Base-by-base conservation (phyloP, 2,329 filamentous ascomycete genomes). In the Trichoderma sp. region DNA sequence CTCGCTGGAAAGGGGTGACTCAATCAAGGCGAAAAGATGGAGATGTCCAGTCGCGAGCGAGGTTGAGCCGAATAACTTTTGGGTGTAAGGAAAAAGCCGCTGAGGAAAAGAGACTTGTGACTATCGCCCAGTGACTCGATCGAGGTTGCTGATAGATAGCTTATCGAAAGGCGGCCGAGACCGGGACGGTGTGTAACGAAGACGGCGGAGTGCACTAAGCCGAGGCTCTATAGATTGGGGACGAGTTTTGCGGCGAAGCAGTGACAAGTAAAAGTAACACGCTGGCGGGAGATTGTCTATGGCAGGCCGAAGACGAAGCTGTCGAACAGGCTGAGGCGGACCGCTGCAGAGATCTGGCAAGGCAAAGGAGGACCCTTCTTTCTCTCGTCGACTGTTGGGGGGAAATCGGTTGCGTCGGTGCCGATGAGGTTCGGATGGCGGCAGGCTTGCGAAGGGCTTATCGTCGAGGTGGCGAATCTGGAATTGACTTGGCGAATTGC, bases 321-420 rank as follows among this genome's bases (percentile, higher is more conserved):
- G 47, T 43, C 29, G 59, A 58, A 59, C 33, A 60, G 27, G 62
- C 27, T 62, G 14, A 5, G 59, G 27, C 56, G 55, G 40, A 67
- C 63, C 55, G 63, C 40, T 59, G 55, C 35, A 21, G 29, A 24
- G 14, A n/a, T 33, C 27, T 31, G 21, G 49, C 37, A 56, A 19
- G 56, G 64, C 63, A 70, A 70, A 71, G 71, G 70, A 43, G 43
- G 47, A 65, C 72, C 65, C 76, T 78, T 78, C 76, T 79, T 79
- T 76, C 78, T 79, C 76, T 78, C 75, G 75, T 72, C 68, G 66
- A 73, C 70, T 68, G 68, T 43, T 61, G 33, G n/a, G 43, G 19
- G n/a, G 43, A 13, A 61, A 64, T 53, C 31, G 67, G 68, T 63
- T 65, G 62, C 71, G 67, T 72, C 71, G 70, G 73, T 10, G 40